Percentiles rank a stretch among this genome's conserved stretches.
These are phyloP conservation scores for Cronartium quercuum DNA, from an alignment of 1,284 basidiomycete species.

Conservation along the genomic window DNA sequence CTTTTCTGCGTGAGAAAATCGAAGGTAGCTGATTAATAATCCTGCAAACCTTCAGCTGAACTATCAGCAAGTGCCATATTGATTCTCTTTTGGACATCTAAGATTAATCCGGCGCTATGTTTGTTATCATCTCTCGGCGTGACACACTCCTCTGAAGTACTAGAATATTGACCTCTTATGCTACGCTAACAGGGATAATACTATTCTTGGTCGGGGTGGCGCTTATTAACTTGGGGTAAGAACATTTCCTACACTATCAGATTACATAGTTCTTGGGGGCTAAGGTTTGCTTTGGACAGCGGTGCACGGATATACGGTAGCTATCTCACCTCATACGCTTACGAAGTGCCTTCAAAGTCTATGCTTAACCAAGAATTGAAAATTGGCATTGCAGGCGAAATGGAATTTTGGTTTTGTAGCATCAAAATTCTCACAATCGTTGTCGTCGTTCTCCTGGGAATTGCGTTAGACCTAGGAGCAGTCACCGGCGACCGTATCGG, in stretches of 20 bases:
- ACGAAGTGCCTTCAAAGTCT: too few species aligned
- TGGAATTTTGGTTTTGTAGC: conserved; percentile 58
- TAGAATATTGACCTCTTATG: not conserved
- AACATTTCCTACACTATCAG: not conserved
- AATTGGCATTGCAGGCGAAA: too few species aligned
- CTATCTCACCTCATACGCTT: not conserved
- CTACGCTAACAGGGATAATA: conserved; percentile 1
- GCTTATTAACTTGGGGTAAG: conserved; percentile 1
- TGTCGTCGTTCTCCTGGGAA: conserved; percentile 57
- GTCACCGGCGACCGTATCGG: conserved; percentile 54
- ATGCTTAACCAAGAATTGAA: too few species aligned
- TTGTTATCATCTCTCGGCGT: not conserved
- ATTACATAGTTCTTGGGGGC: not conserved
- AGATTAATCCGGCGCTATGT: not conserved
- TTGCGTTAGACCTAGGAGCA: conserved; percentile 52
- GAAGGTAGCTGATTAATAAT: not conserved
- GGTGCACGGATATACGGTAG: conserved; percentile 35
- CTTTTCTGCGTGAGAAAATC: too few species aligned
- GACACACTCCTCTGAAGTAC: not conserved
- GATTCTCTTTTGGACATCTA: not conserved
- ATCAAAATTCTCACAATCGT: conserved; percentile 58
- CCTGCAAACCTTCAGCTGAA: not conserved
- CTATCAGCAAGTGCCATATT: not conserved
- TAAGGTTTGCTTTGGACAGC: conserved; percentile 5
- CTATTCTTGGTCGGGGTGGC: not conserved